Evolutionary conservation across 352 stramenopile species (phyloP), one percentile per base, ranked within the genome.

Genomic region (Saprolegnia parasitica): DNA sequence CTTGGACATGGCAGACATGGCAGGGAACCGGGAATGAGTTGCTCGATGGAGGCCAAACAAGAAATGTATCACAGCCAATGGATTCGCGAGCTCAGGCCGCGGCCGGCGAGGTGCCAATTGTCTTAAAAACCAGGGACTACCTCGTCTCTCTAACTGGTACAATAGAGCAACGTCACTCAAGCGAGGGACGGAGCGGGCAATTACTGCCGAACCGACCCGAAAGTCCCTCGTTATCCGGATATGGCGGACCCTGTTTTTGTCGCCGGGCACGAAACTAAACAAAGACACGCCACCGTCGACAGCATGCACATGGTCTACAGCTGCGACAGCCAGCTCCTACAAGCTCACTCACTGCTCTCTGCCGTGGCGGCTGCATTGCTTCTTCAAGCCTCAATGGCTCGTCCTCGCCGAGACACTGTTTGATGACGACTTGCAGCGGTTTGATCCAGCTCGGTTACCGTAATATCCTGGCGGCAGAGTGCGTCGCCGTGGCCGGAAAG

Each of bases 1-100:
- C 76, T 93, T 95, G 74, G 78, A 84, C 74, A 91, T 81, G 63
- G 88, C 81, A 74, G 88, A 81, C 84, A 92, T 94, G 50, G 54
- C 39, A 20, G 18, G 1, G 42, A 49, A 49, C 42, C 13, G 42
- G 42, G 42, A 49, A 49, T 49, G 42, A 49, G 8, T 49, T 49
- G 42, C 11, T 49, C 42, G 42, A 49, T 49, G 42, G 42, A 49
- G 42, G 42, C 42, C 42, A 49, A 49, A 49, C 42, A 49, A 49
- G 42, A 49, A 49, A 49, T 49, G 42, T 49, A 49, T 49, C 42
- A 49, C 42, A 49, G 42, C 42, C 42, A 49, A 49, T 49, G 42
- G 42, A 49, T 49, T 49, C 11, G 18, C 42, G 42, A 49, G 42
- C 42, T 49, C 42, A 49, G 11, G 42, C 42, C 42, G 42, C 42